A percentile compares a stretch with the other conserved stretches of the same genome.
Evolutionary conservation across 1,284 basidiomycete species (phyloP).

Genomic region (Tilletia horrida): DNA sequence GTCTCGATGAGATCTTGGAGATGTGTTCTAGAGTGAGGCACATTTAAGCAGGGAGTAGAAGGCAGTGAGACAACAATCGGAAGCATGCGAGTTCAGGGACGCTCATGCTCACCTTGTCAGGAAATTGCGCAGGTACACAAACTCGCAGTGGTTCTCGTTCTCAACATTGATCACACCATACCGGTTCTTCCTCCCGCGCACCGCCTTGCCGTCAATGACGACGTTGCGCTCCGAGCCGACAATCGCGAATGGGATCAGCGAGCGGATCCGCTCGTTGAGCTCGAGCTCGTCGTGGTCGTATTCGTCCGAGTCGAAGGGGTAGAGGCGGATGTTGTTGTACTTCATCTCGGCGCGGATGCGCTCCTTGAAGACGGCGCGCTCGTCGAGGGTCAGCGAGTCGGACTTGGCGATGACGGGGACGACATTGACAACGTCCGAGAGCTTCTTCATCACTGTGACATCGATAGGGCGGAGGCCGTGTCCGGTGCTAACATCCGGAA

Average conservation of each 20-base stretch:
- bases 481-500: slow-evolving; percentile 31
- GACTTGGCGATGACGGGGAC: slow-evolving; percentile 98
- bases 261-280: slow-evolving; percentile 85
- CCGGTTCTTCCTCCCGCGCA: slow-evolving; percentile 91
- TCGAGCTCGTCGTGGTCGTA: slow-evolving; percentile 83
- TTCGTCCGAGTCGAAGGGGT: slow-evolving; percentile 96
- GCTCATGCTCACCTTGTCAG: slow-evolving; percentile 64
- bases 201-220: slow-evolving; percentile 89
- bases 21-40: slow-evolving; percentile 68
- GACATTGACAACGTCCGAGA: slow-evolving; percentile 96
- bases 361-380: slow-evolving; percentile 86
- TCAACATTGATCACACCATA: slow-evolving; percentile 99
- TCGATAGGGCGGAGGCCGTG: slow-evolving; percentile 65
- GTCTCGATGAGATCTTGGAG: slow-evolving; percentile 98
- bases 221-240: slow-evolving; percentile 92
- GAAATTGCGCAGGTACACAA: slow-evolving; percentile 94
- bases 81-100: too few species aligned
- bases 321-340: slow-evolving; percentile 87
- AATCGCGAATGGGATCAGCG: slow-evolving; percentile 91
- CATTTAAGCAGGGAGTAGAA: not conserved
- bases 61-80: too few species aligned
- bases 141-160: slow-evolving; percentile 88
- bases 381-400: slow-evolving; percentile 90
- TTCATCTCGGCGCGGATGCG: slow-evolving; percentile 91
- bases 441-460: slow-evolving; percentile 97